Evolutionary conservation across 2,329 filamentous ascomycete genomes (phyloP).

Genomic region (Scedosporium dehoogii): DNA sequence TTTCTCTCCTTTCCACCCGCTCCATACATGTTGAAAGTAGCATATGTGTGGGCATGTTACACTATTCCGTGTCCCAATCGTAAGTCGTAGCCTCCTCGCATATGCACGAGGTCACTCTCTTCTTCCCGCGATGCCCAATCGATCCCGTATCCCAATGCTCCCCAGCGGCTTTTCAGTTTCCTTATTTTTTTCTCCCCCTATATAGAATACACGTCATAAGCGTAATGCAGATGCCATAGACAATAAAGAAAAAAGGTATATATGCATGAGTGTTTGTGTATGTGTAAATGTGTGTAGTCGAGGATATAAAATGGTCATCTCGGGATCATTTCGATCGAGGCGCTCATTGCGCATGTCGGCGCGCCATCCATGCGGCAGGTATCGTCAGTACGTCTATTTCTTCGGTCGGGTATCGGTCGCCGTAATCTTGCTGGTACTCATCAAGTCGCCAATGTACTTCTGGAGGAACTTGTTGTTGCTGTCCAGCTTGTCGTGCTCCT

Average conservation of each 20-base stretch:
- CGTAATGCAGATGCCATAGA: neutral
- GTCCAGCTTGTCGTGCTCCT: slow-evolving; percentile 93
- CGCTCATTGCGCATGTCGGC: neutral
- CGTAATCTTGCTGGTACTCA: slow-evolving; percentile 72
- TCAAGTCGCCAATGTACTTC: slow-evolving; percentile 95
- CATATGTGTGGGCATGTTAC: too few species aligned
- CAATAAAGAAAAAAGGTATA: neutral
- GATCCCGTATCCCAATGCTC: neutral
- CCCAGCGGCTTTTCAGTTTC: neutral
- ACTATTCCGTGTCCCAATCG: too few species aligned
- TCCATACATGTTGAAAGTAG: neutral
- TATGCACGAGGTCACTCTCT: too few species aligned
- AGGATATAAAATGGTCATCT: neutral
- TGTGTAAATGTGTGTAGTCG: neutral
- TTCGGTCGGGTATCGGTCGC: slow-evolving; percentile 39
- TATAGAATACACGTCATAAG: neutral
- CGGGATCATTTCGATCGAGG: neutral
- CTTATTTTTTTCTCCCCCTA: neutral
- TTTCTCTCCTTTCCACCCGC: neutral
- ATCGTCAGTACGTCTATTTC: slow-evolving; percentile 32
- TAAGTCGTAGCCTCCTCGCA: too few species aligned
- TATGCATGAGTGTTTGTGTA: too few species aligned
- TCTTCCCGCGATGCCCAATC: too few species aligned
- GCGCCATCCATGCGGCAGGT: neutral
- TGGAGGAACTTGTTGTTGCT: slow-evolving; percentile 95